phyloP scores from a whole-genome alignment of 352 stramenopile species.

The Phytophthora nicotianae region DNA sequence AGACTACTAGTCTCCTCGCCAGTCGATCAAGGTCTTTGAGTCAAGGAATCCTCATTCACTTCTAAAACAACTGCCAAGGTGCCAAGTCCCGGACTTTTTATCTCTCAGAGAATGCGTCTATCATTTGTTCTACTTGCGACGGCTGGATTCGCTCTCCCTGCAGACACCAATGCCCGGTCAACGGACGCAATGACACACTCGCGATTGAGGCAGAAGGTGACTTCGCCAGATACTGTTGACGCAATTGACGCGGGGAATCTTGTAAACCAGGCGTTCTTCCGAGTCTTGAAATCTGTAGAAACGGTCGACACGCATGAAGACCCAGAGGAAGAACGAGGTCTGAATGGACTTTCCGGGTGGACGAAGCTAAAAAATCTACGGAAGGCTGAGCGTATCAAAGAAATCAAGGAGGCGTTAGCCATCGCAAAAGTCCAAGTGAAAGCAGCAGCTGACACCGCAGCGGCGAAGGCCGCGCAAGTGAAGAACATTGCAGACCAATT shows the following conservation, averaged over 20 bases:
- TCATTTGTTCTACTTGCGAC: constrained; percentile 2
- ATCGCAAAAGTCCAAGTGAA: constrained; percentile 8
- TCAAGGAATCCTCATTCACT: no score
- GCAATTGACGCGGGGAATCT: neutral
- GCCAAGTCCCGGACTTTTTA: neutral
- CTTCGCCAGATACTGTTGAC: neutral
- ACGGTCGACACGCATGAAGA: neutral
- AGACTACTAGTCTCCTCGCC: no score
- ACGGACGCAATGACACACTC: neutral
- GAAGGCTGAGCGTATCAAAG: constrained; percentile 9
- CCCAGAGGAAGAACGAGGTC: constrained; percentile 5
- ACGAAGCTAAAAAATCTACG: constrained; percentile 5
- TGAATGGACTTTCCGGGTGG: neutral
- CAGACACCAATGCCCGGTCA: neutral
- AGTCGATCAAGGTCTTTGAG: no score
- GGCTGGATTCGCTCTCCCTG: neutral
- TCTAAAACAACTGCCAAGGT: neutral
- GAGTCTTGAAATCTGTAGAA: neutral
- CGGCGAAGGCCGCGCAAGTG: neutral
- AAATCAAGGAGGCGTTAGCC: constrained; percentile 8
- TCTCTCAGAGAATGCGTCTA: constrained; percentile 3
- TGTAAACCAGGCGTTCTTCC: neutral
- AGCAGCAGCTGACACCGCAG: constrained; percentile 8
- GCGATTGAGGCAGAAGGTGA: neutral
- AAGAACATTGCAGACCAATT: constrained; percentile 8